Evolutionary conservation across 2,329 filamentous ascomycete species (phyloP), one percentile per base, ranked within the genome.

Genomic region (Neoarthrinium moseri): DNA sequence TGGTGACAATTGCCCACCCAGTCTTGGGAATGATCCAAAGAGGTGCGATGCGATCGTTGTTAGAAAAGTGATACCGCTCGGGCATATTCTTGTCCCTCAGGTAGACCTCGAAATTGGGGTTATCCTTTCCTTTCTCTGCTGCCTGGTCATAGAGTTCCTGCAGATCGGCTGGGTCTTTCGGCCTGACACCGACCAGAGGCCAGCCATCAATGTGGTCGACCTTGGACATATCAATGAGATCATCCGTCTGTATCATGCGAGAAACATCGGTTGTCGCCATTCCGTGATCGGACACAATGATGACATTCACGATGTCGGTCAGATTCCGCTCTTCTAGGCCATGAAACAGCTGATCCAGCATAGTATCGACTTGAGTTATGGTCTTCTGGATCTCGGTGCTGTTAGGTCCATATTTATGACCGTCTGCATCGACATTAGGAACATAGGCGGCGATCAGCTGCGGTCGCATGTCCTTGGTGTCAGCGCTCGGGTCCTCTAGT

Each of bases 201-300:
- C 94, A 99, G 45, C 94, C 94, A 56, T 99, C 94, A 21, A 83
- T 86, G 62, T 94, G 90, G 48, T 87, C 86, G 35, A 97, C 84
- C 56, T 90, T 78, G 39, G 70, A 72, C 5, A 87, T 76, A 62
- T 96, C 89, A 37, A 97, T 75, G 4, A 97, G 69, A 59, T 96
- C 90, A 52, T 99, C 94, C 3, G 97, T 74, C 66, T 97, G 94
- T 21, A 97, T 78, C 36, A 97, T 73, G 10, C 94, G 81, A 15
- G 83, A 76, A 0, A 80, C 81, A 49, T 91, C 88, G 0, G 94
- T 97, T 0, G 91, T 95, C 1, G 94, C 94, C 94, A 99, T 99
- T 41, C 94, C 94, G 63, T 99, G 94, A 63, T 99, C 94, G 1
- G 91, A 96, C 3, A 99, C 92, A n/a, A 99, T 78, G 26, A 99